These are phyloP conservation scores for Yarrowia porcina DNA, from an alignment of 805 yeast genomes.

Conservation along the genomic window DNA sequence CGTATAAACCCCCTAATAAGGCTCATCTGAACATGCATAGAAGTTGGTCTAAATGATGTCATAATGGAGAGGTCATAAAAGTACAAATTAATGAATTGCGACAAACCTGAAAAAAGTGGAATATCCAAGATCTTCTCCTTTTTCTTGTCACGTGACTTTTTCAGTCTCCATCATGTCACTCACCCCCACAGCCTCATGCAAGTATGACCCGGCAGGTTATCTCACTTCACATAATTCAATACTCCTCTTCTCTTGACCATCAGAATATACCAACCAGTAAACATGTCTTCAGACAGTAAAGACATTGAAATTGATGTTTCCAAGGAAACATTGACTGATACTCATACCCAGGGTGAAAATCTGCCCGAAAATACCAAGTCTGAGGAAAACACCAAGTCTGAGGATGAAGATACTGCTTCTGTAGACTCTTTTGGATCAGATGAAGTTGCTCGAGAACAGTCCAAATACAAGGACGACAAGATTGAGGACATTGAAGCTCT, in stretches of 20 bases:
- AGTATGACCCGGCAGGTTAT: background rate
- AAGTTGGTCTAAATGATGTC: too few relatives aligned
- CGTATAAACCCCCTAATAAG: too few relatives aligned
- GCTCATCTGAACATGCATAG: too few relatives aligned
- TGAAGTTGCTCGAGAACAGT: background rate
- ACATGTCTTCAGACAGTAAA: background rate
- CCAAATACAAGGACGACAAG: constrained; percentile 1
- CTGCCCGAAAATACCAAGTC: background rate
- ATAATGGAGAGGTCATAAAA: too few relatives aligned
- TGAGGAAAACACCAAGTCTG: background rate
- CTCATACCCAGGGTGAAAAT: background rate
- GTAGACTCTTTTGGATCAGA: background rate
- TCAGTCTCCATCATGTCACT: too few relatives aligned
- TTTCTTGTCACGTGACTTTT: too few relatives aligned
- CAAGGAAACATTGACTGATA: background rate
- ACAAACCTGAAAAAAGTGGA: too few relatives aligned
- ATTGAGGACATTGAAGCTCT: background rate
- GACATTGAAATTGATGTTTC: background rate
- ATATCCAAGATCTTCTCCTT: too few relatives aligned
- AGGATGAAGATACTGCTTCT: background rate
- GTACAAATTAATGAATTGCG: too few relatives aligned
- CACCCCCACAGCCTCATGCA: too few relatives aligned
- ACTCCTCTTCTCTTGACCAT: background rate
- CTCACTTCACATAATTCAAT: background rate
- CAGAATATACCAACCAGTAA: background rate